Percentiles rank a stretch among this genome's conserved stretches.
phyloP scores from a whole-genome alignment of 306 rosid genomes.

The Prosopis cineraria region DNA sequence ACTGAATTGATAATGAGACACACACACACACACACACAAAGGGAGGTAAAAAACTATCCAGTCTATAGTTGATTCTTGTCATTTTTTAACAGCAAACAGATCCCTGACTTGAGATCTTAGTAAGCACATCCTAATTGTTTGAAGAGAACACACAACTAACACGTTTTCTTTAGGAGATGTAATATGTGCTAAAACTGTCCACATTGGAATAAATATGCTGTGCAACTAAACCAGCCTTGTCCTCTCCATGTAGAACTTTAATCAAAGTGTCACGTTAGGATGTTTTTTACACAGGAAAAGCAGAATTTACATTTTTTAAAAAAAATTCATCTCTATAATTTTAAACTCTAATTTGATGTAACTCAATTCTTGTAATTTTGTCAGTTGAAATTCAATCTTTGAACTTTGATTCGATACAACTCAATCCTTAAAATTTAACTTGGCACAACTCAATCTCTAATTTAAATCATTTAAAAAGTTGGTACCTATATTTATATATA shows the following conservation, averaged over 20 bases:
- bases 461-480: too few species aligned
- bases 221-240: background rate
- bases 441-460: too few species aligned
- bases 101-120: constrained; percentile 23
- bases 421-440: too few species aligned
- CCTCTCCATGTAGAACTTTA: background rate
- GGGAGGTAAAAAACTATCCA: background rate
- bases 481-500: too few species aligned
- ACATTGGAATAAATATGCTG: background rate
- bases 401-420: too few species aligned
- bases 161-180: constrained; percentile 19
- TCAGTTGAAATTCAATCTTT: too few species aligned
- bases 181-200: background rate
- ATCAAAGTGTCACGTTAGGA: background rate
- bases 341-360: too few species aligned
- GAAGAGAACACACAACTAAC: background rate
- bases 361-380: too few species aligned
- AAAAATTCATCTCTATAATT: too few species aligned
- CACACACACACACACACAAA: background rate
- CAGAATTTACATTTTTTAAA: background rate
- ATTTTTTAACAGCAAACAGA: constrained; percentile 30
- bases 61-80: background rate
- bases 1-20: too few species aligned
- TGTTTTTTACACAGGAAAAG: background rate
- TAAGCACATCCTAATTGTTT: constrained; percentile 21